phyloP scores from a whole-genome alignment of 129 eudicot genomes.

The Chrysanthemum makinoi region DNA sequence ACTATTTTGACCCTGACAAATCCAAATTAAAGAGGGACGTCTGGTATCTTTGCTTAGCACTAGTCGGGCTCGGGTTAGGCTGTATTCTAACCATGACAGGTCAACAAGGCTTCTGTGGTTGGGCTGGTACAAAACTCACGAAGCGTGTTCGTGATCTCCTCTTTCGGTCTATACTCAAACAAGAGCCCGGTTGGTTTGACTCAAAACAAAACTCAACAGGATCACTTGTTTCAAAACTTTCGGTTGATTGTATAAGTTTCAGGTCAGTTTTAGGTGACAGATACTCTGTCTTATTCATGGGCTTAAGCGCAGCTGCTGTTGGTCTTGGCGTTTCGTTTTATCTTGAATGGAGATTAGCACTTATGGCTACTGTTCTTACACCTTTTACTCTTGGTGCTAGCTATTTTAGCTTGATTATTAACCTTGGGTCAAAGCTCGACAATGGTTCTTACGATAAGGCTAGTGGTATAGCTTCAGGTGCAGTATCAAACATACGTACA shows the following conservation, averaged over 20 bases:
- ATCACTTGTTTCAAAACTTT: slow-evolving; percentile 64
- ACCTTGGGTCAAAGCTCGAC: slow-evolving; percentile 66
- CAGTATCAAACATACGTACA: slow-evolving; percentile 75
- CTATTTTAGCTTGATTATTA: slow-evolving; percentile 64
- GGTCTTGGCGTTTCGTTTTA: slow-evolving; percentile 62
- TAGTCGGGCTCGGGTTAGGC: slow-evolving; percentile 72
- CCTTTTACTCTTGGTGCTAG: slow-evolving; percentile 91
- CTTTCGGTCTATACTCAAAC: slow-evolving; percentile 59
- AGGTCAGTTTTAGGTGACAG: slow-evolving; percentile 78
- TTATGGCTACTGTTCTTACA: slow-evolving; percentile 58
- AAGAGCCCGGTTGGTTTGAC: slow-evolving; percentile 92
- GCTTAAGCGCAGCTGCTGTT: slow-evolving; percentile 76
- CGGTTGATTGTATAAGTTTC: slow-evolving; percentile 59
- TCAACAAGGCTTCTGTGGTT: slow-evolving; percentile 86
- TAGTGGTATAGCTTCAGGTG: slow-evolving; percentile 76
- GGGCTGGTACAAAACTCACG: slow-evolving; percentile 84
- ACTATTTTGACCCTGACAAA: slow-evolving; percentile 43
- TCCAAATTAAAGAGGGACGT: slow-evolving; percentile 50
- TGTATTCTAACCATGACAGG: slow-evolving; percentile 71
- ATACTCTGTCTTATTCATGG: slow-evolving; percentile 74
- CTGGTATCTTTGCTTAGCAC: slow-evolving; percentile 54
- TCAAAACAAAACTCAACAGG: slow-evolving; percentile 59
- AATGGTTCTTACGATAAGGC: slow-evolving; percentile 61
- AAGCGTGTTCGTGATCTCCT: slow-evolving; percentile 51
- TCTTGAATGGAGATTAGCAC: slow-evolving; percentile 65